Percentiles rank a stretch among this genome's conserved stretches.
These are phyloP conservation scores for Metschnikowia lachancei DNA, from an alignment of 805 yeast genomes.

Conservation along the genomic window DNA sequence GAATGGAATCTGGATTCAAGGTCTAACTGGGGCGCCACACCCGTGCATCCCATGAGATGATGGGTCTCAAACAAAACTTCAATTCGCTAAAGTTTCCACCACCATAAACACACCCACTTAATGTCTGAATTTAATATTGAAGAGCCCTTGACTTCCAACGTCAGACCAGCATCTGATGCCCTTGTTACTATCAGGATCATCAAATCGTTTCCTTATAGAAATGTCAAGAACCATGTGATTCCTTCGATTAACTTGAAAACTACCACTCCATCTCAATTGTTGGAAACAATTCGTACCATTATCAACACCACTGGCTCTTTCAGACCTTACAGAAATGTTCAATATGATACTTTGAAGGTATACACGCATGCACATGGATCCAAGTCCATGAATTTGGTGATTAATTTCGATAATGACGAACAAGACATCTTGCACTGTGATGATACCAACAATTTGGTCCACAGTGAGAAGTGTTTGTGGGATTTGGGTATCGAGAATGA, in stretches of 20 bases:
- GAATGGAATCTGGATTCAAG: conserved; percentile 27
- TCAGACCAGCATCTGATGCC: conserved; percentile 69
- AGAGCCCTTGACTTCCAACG: conserved; percentile 71
- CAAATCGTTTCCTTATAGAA: conserved; percentile 89
- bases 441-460: conserved; percentile 12
- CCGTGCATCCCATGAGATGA: conserved; percentile 14
- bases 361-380: conserved; percentile 95
- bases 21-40: conserved; percentile 13
- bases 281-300: conserved; percentile 46
- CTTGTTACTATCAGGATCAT: conserved; percentile 81
- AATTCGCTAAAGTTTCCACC: neutral
- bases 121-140: conserved; percentile 10
- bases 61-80: conserved; percentile 15
- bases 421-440: conserved; percentile 55
- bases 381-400: conserved; percentile 87
- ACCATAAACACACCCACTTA: no score
- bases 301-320: conserved; percentile 61
- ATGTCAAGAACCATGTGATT: conserved; percentile 73
- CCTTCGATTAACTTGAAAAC: conserved; percentile 66
- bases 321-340: conserved; percentile 79
- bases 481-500: conserved; percentile 65
- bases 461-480: conserved; percentile 28
- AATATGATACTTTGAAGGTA: conserved; percentile 72
- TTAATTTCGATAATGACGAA: conserved; percentile 78
- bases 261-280: conserved; percentile 63